Base-by-base conservation (phyloP, 306 rosid species). In the Dalbergia oliveri region DNA sequence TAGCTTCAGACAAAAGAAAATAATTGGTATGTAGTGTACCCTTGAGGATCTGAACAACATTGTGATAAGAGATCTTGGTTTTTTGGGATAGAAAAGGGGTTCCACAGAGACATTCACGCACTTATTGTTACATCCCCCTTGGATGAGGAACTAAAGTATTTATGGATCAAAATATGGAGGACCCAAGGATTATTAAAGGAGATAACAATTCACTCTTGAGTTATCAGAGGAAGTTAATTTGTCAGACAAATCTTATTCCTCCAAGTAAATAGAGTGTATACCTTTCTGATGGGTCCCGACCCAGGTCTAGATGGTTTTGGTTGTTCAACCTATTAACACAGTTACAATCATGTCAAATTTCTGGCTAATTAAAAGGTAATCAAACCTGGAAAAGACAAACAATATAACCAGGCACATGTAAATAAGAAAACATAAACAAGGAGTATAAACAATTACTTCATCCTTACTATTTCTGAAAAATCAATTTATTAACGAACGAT, bases 271-370 rank as follows among this genome's bases (percentile, higher is more conserved):
- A 43, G 45, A 71, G 75, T 56, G 13, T 7, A 39, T 82, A 94
- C 98, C 97, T 94, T 94, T 89, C 97, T 90, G 72, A 86, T 68
- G 14, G 87, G 76, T 81, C 94, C 97, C 3, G 98, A 92, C 81
- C 94, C 98, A 26, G 63, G 0, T 89, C 97, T 90, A 63, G 84
- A 11, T 14, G 93, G 54, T 75, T 73, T 81, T 31, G 98, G 92
- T 67, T 79, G 85, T 68, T 92, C 97, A 69, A 91, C 94, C 98
- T 94, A 75, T 37, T 14, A 63, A 49, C 65, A 80, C 58, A 78
- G 81, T 79, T 34, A 79, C 58, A 85, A 81, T 21, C 54, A 60
- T 53, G 57, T 84, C 60, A 74, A 15, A 63, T 37, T 21, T 68
- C 59, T 19, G 35, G 63, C 66, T 5, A 64, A 61, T 39, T 62